Base-by-base conservation (phyloP, 2,329 filamentous ascomycete species). In the Herpomyces periplanetae region DNA sequence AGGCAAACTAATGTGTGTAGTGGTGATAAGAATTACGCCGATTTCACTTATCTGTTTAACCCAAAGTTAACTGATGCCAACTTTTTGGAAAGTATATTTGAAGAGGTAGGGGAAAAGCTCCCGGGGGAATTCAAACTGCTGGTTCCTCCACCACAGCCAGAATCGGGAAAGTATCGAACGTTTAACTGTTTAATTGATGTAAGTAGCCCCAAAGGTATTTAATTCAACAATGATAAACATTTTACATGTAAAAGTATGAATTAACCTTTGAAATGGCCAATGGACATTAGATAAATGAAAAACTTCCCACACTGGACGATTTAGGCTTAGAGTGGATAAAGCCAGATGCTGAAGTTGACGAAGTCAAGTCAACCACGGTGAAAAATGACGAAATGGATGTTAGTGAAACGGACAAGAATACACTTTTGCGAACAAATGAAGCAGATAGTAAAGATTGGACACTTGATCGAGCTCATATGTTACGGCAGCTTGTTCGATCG, bases 401-500 rank as follows among this genome's bases (percentile, higher is more conserved):
- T n/a, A 29, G 31, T 24, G 15, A 24, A 27, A 19, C 34, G 34
- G 7, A 26, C 28, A 17, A 35, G 25, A 31, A 2, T 28, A 34
- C 23, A 30, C 38, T 13, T 20, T 10, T 7, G 17, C 3, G 20
- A 20, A 3, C 43, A 23, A 42, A 41, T 11, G 45, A 52, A 23
- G 42, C 40, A 23, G 49, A 48, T 23, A 47, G 58, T 33, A 45
- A 31, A 15, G 24, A 36, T 13, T 41, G 29, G 32, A 45, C 40
- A 19, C 37, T 38, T 26, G 47, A 43, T 28, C 50, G 42, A 28
- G 51, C 45, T 17, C 42, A 36, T 26, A 49, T 66, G 32, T 53
- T 80, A 2, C 62, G 69, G 29, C 52, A 59, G 19, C 50, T 88
- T 12, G 56, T 65, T 25, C 84, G 85, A 33, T 75, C 65, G 3